Percentiles rank a stretch among this genome's conserved stretches.
phyloP scores from a whole-genome alignment of 805 yeast genomes.

The Candida qinlingensis region DNA sequence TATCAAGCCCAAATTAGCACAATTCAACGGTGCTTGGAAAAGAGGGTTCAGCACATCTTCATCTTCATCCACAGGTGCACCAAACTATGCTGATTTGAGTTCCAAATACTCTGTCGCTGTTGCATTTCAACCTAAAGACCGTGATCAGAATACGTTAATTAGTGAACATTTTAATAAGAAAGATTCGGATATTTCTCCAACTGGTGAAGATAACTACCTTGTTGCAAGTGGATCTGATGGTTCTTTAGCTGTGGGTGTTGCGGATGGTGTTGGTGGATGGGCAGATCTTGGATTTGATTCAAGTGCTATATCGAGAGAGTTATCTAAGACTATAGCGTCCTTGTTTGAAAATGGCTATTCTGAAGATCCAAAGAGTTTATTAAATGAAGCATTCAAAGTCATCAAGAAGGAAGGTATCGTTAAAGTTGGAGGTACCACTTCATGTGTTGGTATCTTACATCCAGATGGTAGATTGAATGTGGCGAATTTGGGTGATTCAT shows the following conservation, averaged over 20 bases:
- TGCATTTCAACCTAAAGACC: conserved; percentile 69
- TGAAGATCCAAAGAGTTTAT: conserved; percentile 33
- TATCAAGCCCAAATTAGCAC: conserved; percentile 3
- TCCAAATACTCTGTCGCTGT: conserved; percentile 54
- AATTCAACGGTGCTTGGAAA: not conserved
- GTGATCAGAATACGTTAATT: conserved; percentile 46
- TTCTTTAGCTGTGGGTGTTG: conserved; percentile 62
- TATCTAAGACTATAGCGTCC: conserved; percentile 53
- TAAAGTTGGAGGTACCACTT: conserved; percentile 91
- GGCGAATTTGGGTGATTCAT: conserved; percentile 90
- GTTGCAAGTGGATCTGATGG: conserved; percentile 31
- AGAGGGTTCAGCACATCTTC: conserved; percentile 12
- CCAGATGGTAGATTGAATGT: conserved; percentile 50
- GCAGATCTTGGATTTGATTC: conserved; percentile 87
- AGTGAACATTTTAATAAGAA: conserved; percentile 24
- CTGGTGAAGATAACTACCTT: conserved; percentile 77
- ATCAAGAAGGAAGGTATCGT: conserved; percentile 53
- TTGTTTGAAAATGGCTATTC: conserved; percentile 10
- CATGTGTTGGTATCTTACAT: conserved; percentile 72
- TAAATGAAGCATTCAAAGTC: conserved; percentile 50
- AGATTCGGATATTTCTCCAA: conserved; percentile 42
- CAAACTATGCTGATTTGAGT: conserved; percentile 17
- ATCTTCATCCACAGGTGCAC: conserved; percentile 10
- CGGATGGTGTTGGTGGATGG: conserved; percentile 99
- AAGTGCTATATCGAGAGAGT: conserved; percentile 76